Percentiles rank a stretch among this genome's conserved stretches.
Conservation (phyloP, 2,329 filamentous ascomycete species). For the Graphiopsis chlorocephala region DNA sequence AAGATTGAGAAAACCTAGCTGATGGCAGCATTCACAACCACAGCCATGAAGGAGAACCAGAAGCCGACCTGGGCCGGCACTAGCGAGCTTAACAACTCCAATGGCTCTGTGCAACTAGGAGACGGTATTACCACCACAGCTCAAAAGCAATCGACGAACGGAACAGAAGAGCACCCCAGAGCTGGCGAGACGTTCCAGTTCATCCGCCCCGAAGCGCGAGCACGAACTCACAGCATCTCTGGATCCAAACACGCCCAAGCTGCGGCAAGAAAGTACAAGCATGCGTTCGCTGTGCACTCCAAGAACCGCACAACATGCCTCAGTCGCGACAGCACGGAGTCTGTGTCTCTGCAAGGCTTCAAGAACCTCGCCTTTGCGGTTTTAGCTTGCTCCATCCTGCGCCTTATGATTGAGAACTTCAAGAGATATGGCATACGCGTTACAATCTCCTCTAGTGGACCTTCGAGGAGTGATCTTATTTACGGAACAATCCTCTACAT, state of each 20-base stretch:
- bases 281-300: conserved; percentile 84
- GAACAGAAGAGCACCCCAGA: not conserved
- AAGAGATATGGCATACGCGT: conserved; percentile 97
- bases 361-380: conserved; percentile 95
- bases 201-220: not conserved
- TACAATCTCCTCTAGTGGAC: conserved; percentile 77
- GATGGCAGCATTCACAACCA: not conserved
- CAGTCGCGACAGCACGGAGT: conserved; percentile 72
- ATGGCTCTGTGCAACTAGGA: not conserved
- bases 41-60: conserved; percentile 12
- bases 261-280: conserved; percentile 70
- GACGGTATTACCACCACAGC: not conserved
- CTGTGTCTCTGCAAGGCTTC: conserved; percentile 60
- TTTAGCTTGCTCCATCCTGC: conserved; percentile 85
- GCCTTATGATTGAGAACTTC: conserved; percentile 89
- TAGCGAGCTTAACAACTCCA: not conserved
- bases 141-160: not conserved
- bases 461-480: conserved; percentile 71
- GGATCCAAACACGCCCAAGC: conserved; percentile 12
- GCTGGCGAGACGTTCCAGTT: not conserved
- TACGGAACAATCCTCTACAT: conserved; percentile 78
- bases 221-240: conserved; percentile 11
- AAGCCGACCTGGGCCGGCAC: conserved; percentile 3
- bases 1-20: not conserved
- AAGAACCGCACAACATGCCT: conserved; percentile 71